Percentiles rank a stretch among this genome's conserved stretches.
Evolutionary conservation across 2,329 filamentous ascomycete genomes (phyloP).

Genomic region (Teratosphaeriaceae sp.): DNA sequence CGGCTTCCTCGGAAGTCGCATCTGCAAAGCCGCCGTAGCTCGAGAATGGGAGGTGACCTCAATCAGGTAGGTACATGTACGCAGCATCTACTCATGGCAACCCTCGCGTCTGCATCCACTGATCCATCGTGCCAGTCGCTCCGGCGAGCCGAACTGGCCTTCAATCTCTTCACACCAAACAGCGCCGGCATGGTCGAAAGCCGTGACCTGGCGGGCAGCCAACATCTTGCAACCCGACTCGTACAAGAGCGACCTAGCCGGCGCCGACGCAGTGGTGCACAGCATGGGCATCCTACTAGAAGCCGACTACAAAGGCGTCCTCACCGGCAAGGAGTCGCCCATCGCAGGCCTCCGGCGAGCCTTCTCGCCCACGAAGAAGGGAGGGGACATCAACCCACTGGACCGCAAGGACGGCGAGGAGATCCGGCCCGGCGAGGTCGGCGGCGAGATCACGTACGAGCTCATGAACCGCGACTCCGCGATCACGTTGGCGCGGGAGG

Average conservation of each 20-base stretch:
- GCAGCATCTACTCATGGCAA: neutral
- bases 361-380: slow-evolving; percentile 59
- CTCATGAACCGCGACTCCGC: slow-evolving; percentile 93
- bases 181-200: slow-evolving; percentile 72
- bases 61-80: slow-evolving; percentile 58
- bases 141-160: slow-evolving; percentile 82
- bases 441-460: slow-evolving; percentile 86
- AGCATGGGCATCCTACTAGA: slow-evolving; percentile 94
- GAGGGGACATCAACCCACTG: slow-evolving; percentile 61
- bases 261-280: slow-evolving; percentile 82
- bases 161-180: slow-evolving; percentile 63
- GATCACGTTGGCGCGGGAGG: slow-evolving; percentile 73
- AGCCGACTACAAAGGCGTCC: slow-evolving; percentile 92
- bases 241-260: slow-evolving; percentile 69
- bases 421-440: slow-evolving; percentile 58
- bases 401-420: slow-evolving; percentile 52
- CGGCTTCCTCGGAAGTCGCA: slow-evolving; percentile 76
- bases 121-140: slow-evolving; percentile 55
- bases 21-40: slow-evolving; percentile 82
- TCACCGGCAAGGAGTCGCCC: slow-evolving; percentile 78
- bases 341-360: slow-evolving; percentile 69
- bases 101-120: neutral
- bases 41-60: slow-evolving; percentile 90
- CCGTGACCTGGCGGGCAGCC: slow-evolving; percentile 79
- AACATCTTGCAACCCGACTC: slow-evolving; percentile 78